phyloP scores from a whole-genome alignment of 306 rosid species.

The Cucumis melo region DNA sequence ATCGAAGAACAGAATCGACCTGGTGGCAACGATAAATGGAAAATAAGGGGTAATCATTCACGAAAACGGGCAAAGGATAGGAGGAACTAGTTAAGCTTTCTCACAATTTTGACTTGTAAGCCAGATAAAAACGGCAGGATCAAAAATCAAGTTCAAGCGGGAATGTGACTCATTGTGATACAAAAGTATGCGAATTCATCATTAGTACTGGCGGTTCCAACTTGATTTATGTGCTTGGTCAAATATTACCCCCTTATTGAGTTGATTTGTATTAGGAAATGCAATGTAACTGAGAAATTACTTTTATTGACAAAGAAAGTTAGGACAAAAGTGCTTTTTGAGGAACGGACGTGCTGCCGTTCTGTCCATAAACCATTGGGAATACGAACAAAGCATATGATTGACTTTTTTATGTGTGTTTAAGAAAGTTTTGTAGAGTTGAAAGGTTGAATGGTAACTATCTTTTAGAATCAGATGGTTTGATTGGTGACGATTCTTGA shows the following conservation, averaged over 20 bases:
- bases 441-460: no score
- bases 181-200: background rate
- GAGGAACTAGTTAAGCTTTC: conserved; percentile 12
- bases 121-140: background rate
- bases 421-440: no score
- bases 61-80: conserved; percentile 60
- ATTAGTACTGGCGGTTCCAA: background rate
- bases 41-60: conserved; percentile 41
- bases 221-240: background rate
- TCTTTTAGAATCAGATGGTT: no score
- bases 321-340: no score
- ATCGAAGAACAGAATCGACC: conserved; percentile 60
- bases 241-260: background rate
- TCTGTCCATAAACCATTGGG: no score
- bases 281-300: no score
- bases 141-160: background rate
- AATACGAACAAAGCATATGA: no score
- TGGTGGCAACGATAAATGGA: conserved; percentile 72
- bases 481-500: no score
- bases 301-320: no score
- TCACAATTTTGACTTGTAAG: background rate
- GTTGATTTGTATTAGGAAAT: no score
- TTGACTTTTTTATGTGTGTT: no score
- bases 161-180: background rate
- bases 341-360: no score